Conservation (phyloP, 768 basidiomycete species). For the Cystofilobasidium bisporidii region DNA sequence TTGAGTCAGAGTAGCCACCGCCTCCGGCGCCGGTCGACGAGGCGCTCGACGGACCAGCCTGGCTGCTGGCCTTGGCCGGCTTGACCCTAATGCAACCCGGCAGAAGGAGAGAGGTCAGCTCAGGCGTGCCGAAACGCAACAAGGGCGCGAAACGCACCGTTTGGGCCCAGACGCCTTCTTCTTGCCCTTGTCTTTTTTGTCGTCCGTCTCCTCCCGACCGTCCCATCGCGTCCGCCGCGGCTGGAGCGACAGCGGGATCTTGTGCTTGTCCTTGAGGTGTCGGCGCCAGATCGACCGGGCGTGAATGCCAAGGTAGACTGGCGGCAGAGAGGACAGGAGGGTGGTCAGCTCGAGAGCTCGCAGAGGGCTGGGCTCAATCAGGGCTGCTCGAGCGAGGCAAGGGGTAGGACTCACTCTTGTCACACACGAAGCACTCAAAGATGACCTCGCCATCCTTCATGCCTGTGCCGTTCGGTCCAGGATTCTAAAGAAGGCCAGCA, state of each 20-base stretch:
- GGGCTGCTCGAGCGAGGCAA: background rate
- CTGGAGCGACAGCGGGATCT: slow-evolving; percentile 19
- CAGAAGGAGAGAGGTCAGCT: no score
- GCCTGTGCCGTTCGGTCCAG: slow-evolving; percentile 10
- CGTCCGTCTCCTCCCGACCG: background rate
- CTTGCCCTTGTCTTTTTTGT: background rate
- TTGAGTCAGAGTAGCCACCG: background rate
- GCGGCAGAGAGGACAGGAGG: background rate
- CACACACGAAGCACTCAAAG: slow-evolving; percentile 24
- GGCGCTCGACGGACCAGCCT: background rate
- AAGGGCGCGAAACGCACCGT: background rate
- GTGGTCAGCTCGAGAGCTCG: background rate
- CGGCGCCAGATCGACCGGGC: slow-evolving; percentile 26
- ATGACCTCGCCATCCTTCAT: background rate
- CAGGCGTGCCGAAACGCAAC: no score
- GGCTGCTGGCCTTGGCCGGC: background rate
- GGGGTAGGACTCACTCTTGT: slow-evolving; percentile 10
- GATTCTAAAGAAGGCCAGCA: no score
- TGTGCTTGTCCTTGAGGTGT: slow-evolving; percentile 24
- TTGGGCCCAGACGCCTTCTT: background rate
- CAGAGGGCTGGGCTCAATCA: background rate
- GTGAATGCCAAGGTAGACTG: slow-evolving; percentile 21
- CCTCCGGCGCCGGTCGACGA: background rate
- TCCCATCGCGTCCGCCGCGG: slow-evolving; percentile 24
- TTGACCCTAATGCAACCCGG: background rate